Evolutionary conservation across 2,329 filamentous ascomycete species (phyloP).

Genomic region (Fusarium protoensiforme): DNA sequence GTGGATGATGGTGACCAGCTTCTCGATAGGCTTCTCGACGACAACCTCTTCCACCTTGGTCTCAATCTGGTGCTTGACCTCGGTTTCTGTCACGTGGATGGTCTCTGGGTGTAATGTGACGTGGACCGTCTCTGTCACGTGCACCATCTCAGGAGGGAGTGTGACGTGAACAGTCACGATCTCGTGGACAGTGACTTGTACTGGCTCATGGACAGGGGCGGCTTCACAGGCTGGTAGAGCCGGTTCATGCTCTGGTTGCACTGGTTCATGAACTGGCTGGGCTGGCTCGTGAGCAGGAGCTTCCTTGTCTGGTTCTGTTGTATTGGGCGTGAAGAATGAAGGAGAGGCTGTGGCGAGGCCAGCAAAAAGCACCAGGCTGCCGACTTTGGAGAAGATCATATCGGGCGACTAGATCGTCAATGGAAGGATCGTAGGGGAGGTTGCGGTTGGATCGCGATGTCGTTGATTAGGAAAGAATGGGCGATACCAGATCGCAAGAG

Average conservation of each 20-base stretch:
- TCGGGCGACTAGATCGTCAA: background rate
- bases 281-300: background rate
- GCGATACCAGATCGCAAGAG: conserved; percentile 33
- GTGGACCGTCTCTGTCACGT: conserved; percentile 7
- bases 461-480: background rate
- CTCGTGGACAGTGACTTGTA: background rate
- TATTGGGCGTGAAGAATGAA: conserved; percentile 18
- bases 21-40: background rate
- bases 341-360: conserved; percentile 23
- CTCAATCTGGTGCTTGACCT: conserved; percentile 7
- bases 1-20: background rate
- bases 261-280: background rate
- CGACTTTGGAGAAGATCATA: conserved; percentile 20
- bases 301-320: background rate
- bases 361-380: conserved; percentile 13
- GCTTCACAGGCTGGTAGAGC: background rate
- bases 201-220: background rate
- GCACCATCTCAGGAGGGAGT: conserved; percentile 8
- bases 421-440: background rate
- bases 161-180: conserved; percentile 11
- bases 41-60: conserved; percentile 9
- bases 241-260: background rate
- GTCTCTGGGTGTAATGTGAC: conserved; percentile 10
- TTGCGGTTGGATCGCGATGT: background rate
- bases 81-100: conserved; percentile 7